Percentiles rank a stretch among this genome's conserved stretches.
Conservation (phyloP, 169 alveolate species). For the Condylostoma magnum region DNA sequence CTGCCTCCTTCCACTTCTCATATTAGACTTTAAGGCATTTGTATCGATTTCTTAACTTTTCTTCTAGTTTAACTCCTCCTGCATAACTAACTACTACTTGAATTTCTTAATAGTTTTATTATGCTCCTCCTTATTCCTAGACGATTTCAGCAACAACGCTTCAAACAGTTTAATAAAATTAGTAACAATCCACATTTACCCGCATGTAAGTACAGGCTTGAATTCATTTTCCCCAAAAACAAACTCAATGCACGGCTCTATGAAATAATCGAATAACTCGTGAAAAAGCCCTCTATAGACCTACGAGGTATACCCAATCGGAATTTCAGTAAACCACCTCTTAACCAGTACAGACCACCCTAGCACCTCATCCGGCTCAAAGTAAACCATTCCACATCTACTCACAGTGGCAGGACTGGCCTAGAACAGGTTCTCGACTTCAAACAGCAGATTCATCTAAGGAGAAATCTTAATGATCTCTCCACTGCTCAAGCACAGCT, state of each 20-base stretch:
- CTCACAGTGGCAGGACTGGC: constrained; percentile 91
- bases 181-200: background rate
- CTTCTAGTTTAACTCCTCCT: background rate
- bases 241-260: constrained; percentile 2
- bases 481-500: constrained; percentile 77
- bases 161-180: constrained; percentile 8
- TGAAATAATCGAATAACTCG: background rate
- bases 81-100: background rate
- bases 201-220: too few species aligned
- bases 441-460: constrained; percentile 82
- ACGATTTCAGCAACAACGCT: constrained; percentile 24
- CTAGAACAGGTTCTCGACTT: constrained; percentile 79
- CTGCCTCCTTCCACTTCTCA: too few species aligned
- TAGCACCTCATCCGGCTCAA: constrained; percentile 72
- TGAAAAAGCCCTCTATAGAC: constrained; percentile 9
- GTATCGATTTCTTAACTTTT: background rate
- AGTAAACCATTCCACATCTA: constrained; percentile 88
- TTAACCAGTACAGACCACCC: constrained; percentile 83
- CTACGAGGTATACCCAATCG: constrained; percentile 7
- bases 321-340: constrained; percentile 65
- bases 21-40: background rate
- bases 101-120: background rate
- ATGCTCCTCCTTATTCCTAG: background rate
- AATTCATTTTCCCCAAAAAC: too few species aligned
- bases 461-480: constrained; percentile 77